Evolutionary conservation across 306 rosid species (phyloP).

Genomic region (Calophaca sinica): DNA sequence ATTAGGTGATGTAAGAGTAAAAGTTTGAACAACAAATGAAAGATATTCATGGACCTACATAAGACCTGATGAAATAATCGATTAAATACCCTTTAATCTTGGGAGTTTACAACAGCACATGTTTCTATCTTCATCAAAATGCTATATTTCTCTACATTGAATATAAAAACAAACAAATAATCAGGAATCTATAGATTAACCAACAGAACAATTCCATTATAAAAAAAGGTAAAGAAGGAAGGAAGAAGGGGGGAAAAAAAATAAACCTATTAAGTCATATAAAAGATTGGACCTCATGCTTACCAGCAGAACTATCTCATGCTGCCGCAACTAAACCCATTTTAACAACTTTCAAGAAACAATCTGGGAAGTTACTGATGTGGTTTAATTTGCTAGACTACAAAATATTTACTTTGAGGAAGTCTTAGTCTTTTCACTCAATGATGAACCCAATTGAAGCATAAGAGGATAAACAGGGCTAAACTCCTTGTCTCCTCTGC

Average conservation of each 20-base stretch:
- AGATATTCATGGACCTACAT: background rate
- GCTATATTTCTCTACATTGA: conserved; percentile 49
- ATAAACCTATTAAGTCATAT: conserved; percentile 10
- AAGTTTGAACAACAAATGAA: background rate
- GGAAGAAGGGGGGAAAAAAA: background rate
- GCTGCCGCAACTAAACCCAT: conserved; percentile 49
- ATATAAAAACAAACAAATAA: conserved; percentile 46
- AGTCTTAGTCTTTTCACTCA: conserved; percentile 58
- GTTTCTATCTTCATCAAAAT: conserved; percentile 41
- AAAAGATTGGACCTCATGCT: conserved; percentile 44
- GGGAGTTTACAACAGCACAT: conserved; percentile 39
- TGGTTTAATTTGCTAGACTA: conserved; percentile 45
- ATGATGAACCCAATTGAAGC: conserved; percentile 85
- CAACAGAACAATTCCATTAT: conserved; percentile 22
- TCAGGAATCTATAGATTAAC: conserved; percentile 34
- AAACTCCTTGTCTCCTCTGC: conserved; percentile 94
- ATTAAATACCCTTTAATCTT: conserved; percentile 34
- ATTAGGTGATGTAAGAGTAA: no score
- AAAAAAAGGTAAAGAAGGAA: background rate
- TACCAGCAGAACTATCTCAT: conserved; percentile 41
- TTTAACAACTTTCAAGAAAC: conserved; percentile 37
- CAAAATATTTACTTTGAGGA: conserved; percentile 51
- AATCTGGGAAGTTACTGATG: conserved; percentile 37
- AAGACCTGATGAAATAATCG: conserved; percentile 32
- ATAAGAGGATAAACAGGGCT: conserved; percentile 95